phyloP scores from a whole-genome alignment of 2,329 filamentous ascomycete genomes.

The Bipolaris victoriae region DNA sequence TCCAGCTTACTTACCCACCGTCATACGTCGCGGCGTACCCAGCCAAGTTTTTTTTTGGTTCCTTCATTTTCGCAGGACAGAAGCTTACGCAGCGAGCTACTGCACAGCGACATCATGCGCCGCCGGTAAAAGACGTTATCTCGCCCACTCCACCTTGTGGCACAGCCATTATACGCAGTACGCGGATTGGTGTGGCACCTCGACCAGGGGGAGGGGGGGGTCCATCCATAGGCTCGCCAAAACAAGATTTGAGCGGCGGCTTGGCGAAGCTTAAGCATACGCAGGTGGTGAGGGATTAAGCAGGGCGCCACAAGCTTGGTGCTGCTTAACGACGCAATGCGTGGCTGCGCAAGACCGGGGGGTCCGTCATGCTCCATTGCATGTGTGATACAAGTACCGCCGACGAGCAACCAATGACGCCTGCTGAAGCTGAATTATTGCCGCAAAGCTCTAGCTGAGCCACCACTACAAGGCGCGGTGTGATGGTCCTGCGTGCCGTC shows the following conservation, averaged over 20 bases:
- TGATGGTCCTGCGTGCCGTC: conserved; percentile 9
- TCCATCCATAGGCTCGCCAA: neutral
- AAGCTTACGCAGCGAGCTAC: conserved; percentile 8
- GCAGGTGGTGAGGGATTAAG: conserved; percentile 33
- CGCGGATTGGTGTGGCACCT: neutral
- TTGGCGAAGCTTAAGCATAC: conserved; percentile 39
- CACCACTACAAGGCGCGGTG: conserved; percentile 7
- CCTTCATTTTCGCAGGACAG: too few relatives aligned
- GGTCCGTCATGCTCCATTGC: conserved; percentile 15
- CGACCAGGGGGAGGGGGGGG: neutral
- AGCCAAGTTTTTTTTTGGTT: neutral
- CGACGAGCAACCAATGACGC: conserved; percentile 14
- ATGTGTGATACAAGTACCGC: conserved; percentile 7
- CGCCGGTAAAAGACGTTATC: neutral
- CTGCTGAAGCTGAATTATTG: neutral
- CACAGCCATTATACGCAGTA: conserved; percentile 6
- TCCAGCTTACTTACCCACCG: neutral
- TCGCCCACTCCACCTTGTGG: conserved; percentile 10
- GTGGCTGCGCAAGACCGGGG: conserved; percentile 17
- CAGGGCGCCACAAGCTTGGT: conserved; percentile 33
- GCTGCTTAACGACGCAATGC: conserved; percentile 22
- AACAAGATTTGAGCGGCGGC: conserved; percentile 30
- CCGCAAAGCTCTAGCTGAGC: conserved; percentile 17
- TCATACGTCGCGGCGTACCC: neutral
- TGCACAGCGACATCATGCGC: conserved; percentile 22